Base-by-base conservation (phyloP, 768 basidiomycete species). In the Flagelloscypha sp. region DNA sequence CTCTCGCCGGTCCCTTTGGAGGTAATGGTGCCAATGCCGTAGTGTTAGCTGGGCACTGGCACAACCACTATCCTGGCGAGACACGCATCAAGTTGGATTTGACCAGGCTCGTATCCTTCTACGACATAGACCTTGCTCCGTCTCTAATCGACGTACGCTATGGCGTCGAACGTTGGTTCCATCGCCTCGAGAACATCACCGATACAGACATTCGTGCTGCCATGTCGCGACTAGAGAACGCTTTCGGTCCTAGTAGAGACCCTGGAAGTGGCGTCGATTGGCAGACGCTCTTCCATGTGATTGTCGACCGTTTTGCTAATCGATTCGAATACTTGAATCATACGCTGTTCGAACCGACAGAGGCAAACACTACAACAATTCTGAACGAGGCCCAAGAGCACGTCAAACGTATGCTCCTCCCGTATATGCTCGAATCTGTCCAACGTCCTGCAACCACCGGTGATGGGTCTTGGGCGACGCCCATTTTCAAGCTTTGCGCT, bases 21-120 rank as follows among this genome's bases (percentile, higher is more conserved):
- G 18, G 36, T 37, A 15, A 16, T 35, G 22, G n/a, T 34, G 11
- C 24, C 24, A 7, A 16, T 46, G 8, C 50, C 2, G 48, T 35
- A 19, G n/a, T 36, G 7, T 12, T 36, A 0, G 35, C 53, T 0
- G 59, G 51, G 16, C 35, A 48, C n/a, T 58, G 63, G 55, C 52
- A 62, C 25, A 53, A 61, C 25, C 45, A 19, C 18, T 55, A 51
- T 38, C 62, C 62, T 1, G 62, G 60, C 9, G 58, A 63, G 19
- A 54, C 49, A 0, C 58, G 62, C 3, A 28, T 65, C 18, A 41
- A 47, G 13, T 34, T 65, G 17, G 58, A 65, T 30, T 48, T 58
- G 9, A 23, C 59, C 6, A 44, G 53, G 10, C 27, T 65, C 12
- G 40, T 62, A 7, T 62, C 63, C 3, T 57, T 65, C 44, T 64